phyloP scores from a whole-genome alignment of 148 eudicot genomes.

The Pouteria glomerata region DNA sequence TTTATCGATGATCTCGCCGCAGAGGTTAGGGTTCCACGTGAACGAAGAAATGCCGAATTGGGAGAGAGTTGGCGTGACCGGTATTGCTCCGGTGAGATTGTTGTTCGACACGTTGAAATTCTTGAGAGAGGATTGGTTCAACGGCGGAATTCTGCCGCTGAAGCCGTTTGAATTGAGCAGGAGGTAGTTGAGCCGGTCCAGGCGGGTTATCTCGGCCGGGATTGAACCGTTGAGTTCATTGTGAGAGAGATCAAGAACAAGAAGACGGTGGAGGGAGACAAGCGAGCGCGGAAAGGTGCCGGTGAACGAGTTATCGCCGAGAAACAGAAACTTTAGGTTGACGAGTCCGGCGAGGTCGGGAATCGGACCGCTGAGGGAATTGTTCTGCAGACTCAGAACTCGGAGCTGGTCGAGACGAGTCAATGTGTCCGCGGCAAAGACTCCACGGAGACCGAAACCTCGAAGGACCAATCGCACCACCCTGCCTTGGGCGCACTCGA shows the following conservation, averaged over 20 bases:
- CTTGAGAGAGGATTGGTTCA: conserved; percentile 48
- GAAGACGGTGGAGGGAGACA: conserved; percentile 38
- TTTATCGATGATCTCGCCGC: conserved; percentile 51
- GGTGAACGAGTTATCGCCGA: conserved; percentile 51
- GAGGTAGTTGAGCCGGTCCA: conserved; percentile 47
- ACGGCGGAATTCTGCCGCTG: conserved; percentile 42
- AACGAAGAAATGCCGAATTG: conserved; percentile 40
- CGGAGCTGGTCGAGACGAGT: conserved; percentile 59
- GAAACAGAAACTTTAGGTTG: conserved; percentile 52
- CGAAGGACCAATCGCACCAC: conserved; percentile 47
- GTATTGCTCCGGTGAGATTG: conserved; percentile 53
- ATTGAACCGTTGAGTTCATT: conserved; percentile 54
- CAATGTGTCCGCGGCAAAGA: conserved; percentile 43
- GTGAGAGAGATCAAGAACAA: conserved; percentile 49
- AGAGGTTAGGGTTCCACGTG: conserved; percentile 45
- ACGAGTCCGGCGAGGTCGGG: conserved; percentile 51
- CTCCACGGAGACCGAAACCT: conserved; percentile 41
- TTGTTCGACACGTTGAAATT: conserved; percentile 57
- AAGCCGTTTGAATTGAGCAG: conserved; percentile 58
- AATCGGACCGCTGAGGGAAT: conserved; percentile 64
- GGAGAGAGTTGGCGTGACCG: conserved; percentile 40
- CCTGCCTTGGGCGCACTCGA: conserved; percentile 56
- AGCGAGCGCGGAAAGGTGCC: conserved; percentile 40
- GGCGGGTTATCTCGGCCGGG: conserved; percentile 25
- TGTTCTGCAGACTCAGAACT: conserved; percentile 57